Evolutionary conservation across 2,329 filamentous ascomycete species (phyloP).

Genomic region (Colletotrichum neosansevieriae): DNA sequence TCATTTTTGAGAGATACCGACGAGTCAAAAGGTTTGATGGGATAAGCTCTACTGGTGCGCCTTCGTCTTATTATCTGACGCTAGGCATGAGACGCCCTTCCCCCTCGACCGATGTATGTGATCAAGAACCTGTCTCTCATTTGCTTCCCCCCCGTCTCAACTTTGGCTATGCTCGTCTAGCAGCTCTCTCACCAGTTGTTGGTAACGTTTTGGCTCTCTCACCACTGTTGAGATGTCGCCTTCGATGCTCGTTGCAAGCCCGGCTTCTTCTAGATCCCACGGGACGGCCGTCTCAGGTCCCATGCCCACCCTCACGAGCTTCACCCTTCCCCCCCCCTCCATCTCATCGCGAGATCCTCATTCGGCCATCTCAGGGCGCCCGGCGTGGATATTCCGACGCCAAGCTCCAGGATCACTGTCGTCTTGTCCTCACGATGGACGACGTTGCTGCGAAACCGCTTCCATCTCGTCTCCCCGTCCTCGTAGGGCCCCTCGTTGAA

Average conservation of each 20-base stretch:
- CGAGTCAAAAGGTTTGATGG: neutral
- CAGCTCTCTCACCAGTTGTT: no score
- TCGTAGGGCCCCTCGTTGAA: conserved; percentile 42
- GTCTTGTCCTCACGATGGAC: conserved; percentile 13
- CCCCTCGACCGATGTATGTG: conserved; percentile 23
- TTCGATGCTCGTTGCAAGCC: conserved; percentile 40
- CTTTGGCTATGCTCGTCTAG: neutral
- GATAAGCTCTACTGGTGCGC: conserved; percentile 10
- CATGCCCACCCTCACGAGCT: conserved; percentile 41
- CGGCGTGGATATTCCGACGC: conserved; percentile 42
- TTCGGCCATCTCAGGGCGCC: conserved; percentile 42
- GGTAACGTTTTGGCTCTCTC: no score
- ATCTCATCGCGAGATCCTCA: conserved; percentile 36
- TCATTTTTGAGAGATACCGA: conserved; percentile 5
- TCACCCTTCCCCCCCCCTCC: conserved; percentile 34
- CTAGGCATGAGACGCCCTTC: conserved; percentile 30
- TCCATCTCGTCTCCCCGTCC: conserved; percentile 38
- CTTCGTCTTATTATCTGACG: conserved; percentile 37
- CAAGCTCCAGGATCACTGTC: conserved; percentile 41
- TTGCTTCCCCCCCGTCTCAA: conserved; percentile 6
- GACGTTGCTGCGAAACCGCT: conserved; percentile 26
- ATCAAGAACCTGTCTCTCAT: neutral
- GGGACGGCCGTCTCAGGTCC: conserved; percentile 40
- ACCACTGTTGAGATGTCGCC: conserved; percentile 37
- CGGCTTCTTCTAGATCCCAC: conserved; percentile 36